A percentile compares a stretch with the other conserved stretches of the same genome.
phyloP scores from a whole-genome alignment of 164 flowering plant genomes.

The Magnolia changhungtana region DNA sequence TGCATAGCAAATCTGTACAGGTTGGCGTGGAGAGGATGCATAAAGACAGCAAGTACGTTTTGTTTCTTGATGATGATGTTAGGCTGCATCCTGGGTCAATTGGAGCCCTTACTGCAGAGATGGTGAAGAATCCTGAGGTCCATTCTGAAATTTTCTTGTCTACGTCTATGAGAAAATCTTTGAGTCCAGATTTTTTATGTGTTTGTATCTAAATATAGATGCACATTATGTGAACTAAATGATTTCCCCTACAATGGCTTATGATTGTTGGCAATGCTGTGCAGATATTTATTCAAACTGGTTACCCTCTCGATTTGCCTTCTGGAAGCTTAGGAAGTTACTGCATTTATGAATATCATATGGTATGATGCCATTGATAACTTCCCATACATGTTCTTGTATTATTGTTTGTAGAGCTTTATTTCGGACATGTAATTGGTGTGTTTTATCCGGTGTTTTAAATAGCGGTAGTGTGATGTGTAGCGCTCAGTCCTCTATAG shows the following conservation, averaged over 20 bases:
- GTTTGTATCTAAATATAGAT: not conserved
- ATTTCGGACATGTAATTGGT: no score
- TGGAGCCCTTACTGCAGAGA: constrained; percentile 88
- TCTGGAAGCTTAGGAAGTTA: constrained; percentile 98
- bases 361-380: constrained; percentile 50
- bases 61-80: constrained; percentile 96
- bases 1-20: constrained; percentile 33
- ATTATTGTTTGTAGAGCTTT: no score
- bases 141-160: constrained; percentile 6
- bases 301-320: constrained; percentile 97
- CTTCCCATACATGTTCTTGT: not conserved
- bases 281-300: constrained; percentile 99
- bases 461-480: no score
- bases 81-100: constrained; percentile 93
- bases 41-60: constrained; percentile 84
- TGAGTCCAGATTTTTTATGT: not conserved
- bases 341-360: constrained; percentile 97
- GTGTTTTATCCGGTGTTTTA: no score
- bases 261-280: constrained; percentile 13
- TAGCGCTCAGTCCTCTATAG: no score
- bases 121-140: constrained; percentile 94
- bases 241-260: constrained; percentile 1
- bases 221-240: not conserved
- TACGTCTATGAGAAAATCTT: not conserved
- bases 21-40: constrained; percentile 88